Percentiles rank a stretch among this genome's conserved stretches.
Conservation (phyloP, 805 yeast species). For the Candida pseudoglaebosa region DNA sequence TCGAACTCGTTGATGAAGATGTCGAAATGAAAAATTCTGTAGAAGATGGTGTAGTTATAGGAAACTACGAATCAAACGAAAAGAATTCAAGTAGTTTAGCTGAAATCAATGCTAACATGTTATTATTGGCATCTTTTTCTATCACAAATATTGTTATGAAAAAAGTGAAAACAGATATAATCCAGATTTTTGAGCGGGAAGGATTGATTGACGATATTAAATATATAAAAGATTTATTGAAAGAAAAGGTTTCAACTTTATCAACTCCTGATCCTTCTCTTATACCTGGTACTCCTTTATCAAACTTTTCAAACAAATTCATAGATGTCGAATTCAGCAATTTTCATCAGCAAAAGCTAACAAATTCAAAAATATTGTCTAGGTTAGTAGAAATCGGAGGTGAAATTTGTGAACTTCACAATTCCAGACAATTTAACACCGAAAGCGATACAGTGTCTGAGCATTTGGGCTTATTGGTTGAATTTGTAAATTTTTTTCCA, state of each 20-base stretch:
- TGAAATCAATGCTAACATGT: slow-evolving; percentile 28
- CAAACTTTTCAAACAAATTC: slow-evolving; percentile 20
- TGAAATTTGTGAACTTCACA: slow-evolving; percentile 26
- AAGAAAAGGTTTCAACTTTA: slow-evolving; percentile 11
- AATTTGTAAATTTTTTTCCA: slow-evolving; percentile 10
- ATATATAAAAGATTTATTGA: slow-evolving; percentile 23
- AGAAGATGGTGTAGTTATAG: slow-evolving; percentile 5
- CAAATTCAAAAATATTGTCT: slow-evolving; percentile 13
- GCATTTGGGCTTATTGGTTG: slow-evolving; percentile 15
- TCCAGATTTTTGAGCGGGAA: slow-evolving; percentile 58
- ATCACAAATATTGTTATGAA: slow-evolving; percentile 43
- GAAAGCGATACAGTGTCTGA: slow-evolving; percentile 10
- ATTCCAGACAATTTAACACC: slow-evolving; percentile 17
- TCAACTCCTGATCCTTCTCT: slow-evolving; percentile 12
- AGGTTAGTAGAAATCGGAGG: slow-evolving; percentile 15
- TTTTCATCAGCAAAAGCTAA: slow-evolving; percentile 19
- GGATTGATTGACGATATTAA: slow-evolving; percentile 60
- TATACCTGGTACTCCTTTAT: slow-evolving; percentile 4
- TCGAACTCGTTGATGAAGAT: slow-evolving; percentile 6
- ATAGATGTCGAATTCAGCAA: slow-evolving; percentile 29
- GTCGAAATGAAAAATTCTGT: slow-evolving; percentile 7
- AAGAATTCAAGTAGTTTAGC: slow-evolving; percentile 5
- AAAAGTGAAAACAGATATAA: slow-evolving; percentile 41
- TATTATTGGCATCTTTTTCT: slow-evolving; percentile 50
- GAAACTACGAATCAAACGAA: slow-evolving; percentile 5